Evolutionary conservation across 345 rosid species (phyloP).

Genomic region (Lumnitzera littorea): DNA sequence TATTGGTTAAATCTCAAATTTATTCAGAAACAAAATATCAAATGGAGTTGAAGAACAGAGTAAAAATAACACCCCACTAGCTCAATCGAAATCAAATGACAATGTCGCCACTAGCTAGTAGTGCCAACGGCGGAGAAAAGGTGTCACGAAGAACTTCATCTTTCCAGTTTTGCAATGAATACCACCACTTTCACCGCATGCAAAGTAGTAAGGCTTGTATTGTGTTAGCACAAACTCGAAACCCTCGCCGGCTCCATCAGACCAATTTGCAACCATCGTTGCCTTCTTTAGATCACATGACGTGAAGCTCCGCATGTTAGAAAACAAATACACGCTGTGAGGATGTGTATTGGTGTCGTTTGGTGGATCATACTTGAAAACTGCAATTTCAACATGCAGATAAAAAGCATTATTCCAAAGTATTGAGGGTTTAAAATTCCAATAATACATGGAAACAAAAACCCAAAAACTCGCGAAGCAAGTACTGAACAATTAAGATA

Average conservation of each 20-base stretch:
- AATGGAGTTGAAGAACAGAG: no score
- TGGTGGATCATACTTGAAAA: conserved; percentile 62
- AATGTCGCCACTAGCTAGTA: no score
- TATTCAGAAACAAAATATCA: no score
- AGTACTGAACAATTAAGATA: background rate
- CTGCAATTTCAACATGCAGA: conserved; percentile 17
- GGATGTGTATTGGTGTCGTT: conserved; percentile 23
- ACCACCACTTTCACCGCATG: conserved; percentile 52
- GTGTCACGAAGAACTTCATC: conserved; percentile 58
- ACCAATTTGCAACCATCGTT: conserved; percentile 29
- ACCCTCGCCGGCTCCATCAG: conserved; percentile 49
- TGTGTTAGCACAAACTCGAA: conserved; percentile 35
- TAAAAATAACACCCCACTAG: no score
- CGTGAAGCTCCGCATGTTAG: conserved; percentile 33
- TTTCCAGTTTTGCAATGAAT: conserved; percentile 48
- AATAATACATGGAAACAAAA: no score
- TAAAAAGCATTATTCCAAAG: no score
- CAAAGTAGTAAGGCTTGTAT: conserved; percentile 49
- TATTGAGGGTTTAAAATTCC: no score
- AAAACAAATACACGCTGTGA: conserved; percentile 58
- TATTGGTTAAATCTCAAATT: no score
- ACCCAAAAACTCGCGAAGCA: no score
- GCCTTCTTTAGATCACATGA: conserved; percentile 44
- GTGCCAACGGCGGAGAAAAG: conserved; percentile 25
- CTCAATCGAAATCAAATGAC: no score